Conservation (phyloP, 2,329 filamentous ascomycete species). For the Mariannaea elegans region DNA sequence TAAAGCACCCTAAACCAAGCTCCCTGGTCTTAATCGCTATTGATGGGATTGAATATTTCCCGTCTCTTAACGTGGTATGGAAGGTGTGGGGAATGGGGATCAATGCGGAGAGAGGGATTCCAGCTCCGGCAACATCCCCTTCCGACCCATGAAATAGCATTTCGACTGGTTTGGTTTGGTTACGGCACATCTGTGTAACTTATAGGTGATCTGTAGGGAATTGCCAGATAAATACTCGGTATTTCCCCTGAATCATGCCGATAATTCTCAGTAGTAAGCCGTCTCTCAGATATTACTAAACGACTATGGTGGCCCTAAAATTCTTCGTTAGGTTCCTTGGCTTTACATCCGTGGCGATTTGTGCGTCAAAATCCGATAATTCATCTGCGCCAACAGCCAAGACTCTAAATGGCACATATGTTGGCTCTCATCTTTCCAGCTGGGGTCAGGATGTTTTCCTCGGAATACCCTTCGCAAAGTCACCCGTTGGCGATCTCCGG, state of each 20-base stretch:
- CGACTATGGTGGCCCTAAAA: not conserved
- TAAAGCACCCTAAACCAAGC: not conserved
- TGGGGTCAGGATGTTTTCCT: slow-evolving; percentile 52
- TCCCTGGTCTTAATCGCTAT: not conserved
- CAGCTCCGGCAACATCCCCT: not conserved
- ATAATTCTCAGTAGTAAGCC: no score
- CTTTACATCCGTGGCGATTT: not conserved
- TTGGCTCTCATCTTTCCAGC: slow-evolving; percentile 42
- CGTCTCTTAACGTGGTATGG: not conserved
- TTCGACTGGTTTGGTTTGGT: not conserved
- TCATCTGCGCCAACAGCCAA: slow-evolving; percentile 27
- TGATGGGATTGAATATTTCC: slow-evolving; percentile 15
- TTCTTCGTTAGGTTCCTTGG: not conserved
- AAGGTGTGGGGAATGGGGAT: not conserved
- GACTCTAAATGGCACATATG: slow-evolving; percentile 38
- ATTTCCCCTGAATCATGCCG: no score
- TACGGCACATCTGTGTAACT: no score
- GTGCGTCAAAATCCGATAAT: not conserved
- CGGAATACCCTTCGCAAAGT: slow-evolving; percentile 51
- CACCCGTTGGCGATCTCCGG: slow-evolving; percentile 47
- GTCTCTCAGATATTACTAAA: no score
- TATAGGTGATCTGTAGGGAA: no score
- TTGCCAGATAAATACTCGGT: no score
- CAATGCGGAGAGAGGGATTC: not conserved
- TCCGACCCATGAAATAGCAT: not conserved